Base-by-base conservation (phyloP, 2,329 filamentous ascomycete species). In the Aspergillus versicolor region DNA sequence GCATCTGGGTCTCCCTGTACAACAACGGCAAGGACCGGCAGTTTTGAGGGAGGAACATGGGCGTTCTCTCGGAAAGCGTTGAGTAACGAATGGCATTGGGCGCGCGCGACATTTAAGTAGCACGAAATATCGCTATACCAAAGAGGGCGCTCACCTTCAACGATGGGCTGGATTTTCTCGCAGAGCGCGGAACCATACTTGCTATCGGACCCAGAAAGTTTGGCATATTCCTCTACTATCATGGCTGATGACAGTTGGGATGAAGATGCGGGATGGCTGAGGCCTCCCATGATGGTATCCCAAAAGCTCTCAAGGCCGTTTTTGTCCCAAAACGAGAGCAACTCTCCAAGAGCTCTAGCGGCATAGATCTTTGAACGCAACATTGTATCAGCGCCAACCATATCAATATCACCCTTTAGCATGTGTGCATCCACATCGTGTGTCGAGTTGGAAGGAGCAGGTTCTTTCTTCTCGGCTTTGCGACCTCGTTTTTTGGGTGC, bases 381-480 rank as follows among this genome's bases (percentile, higher is more conserved):
- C 73, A 99, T 85, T 6, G 88, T 88, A 59, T 99, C 94, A 67
- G 89, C 84, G 32, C 94, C 92, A 24, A 99, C 92, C 42, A 99
- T 81, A 69, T 99, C 95, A 46, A 97, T 88, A 67, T 99, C 95
- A 51, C 95, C 94, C 70, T 93, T 90, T 80, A 99, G 92, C 88
- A 99, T 97, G 65, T 96, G 92, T 9, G 92, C 94, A 72, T 99
- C 94, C 17, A 99, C 91, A 72, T 99, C 96, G 74, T 99, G 94
- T 1, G 51, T 40, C n/a, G 89, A 83, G 4, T 83, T 76, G 1
- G 84, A 77, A 1, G 83, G 78, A 1, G 83, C 78, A 27, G 92
- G 88, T 54, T 94, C 90, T 56, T 81, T 82, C 78, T 95, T 96
- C n/a, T 90, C 87, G 0, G 90, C 90, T 73, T 92, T 95, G 59